phyloP scores from a whole-genome alignment of 129 eudicot species.

The Dittrichia graveolens region DNA sequence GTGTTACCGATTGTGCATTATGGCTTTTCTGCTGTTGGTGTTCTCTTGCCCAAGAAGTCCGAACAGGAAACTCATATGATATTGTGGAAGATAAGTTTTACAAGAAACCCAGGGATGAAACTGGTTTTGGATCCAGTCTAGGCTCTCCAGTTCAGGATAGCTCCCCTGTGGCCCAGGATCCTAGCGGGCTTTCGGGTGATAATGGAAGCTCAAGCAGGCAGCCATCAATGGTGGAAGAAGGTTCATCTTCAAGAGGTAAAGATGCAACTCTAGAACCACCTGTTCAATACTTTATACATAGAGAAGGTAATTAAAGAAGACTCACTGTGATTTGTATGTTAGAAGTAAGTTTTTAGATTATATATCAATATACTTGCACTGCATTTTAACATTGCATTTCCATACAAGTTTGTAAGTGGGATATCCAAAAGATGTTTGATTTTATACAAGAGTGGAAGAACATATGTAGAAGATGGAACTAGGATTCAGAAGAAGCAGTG shows the following conservation, averaged over 20 bases:
- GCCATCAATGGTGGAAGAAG: slow-evolving; percentile 43
- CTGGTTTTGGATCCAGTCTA: slow-evolving; percentile 32
- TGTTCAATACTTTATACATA: slow-evolving; percentile 40
- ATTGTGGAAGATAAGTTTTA: slow-evolving; percentile 68
- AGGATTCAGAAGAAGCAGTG: too few species aligned
- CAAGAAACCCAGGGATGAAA: slow-evolving; percentile 32
- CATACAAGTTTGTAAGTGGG: background rate
- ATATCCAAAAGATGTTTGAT: background rate
- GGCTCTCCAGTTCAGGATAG: slow-evolving; percentile 38
- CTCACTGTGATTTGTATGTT: slow-evolving; percentile 8
- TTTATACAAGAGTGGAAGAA: too few species aligned
- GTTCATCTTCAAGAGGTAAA: slow-evolving; percentile 33
- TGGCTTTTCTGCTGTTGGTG: slow-evolving; percentile 99
- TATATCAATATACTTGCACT: background rate
- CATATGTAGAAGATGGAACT: too few species aligned
- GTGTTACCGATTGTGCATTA: slow-evolving; percentile 67
- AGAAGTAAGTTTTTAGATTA: background rate
- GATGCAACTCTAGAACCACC: slow-evolving; percentile 69
- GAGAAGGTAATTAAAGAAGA: slow-evolving; percentile 40
- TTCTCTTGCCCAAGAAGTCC: slow-evolving; percentile 94
- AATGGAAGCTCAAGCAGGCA: slow-evolving; percentile 37
- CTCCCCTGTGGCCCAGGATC: slow-evolving; percentile 42
- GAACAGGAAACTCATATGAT: slow-evolving; percentile 84
- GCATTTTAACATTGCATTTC: background rate
- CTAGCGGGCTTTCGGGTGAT: slow-evolving; percentile 34